phyloP scores from a whole-genome alignment of 1,284 basidiomycete species.

The Cutaneotrichosporon cyanovorans region DNA sequence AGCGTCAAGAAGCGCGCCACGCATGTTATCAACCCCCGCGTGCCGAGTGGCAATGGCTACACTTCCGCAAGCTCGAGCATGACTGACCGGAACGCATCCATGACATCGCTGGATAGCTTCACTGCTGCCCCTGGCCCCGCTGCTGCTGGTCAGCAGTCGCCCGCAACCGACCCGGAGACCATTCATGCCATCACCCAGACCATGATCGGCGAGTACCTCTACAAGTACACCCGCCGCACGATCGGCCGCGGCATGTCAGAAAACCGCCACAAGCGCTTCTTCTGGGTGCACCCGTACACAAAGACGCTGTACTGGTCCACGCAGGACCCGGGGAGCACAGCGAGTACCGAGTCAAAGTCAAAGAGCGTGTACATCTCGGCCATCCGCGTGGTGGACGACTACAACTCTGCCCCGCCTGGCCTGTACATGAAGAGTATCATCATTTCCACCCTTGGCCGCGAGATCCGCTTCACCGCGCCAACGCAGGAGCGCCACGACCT shows the following conservation, averaged over 20 bases:
- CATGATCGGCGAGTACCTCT: constrained; percentile 98
- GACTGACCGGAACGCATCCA: constrained; percentile 26
- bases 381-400: constrained; percentile 81
- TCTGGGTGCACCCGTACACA: constrained; percentile 99
- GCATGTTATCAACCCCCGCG: constrained; percentile 10
- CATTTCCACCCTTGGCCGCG: constrained; percentile 82
- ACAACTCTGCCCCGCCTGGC: constrained; percentile 87
- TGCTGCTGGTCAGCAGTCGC: constrained; percentile 23
- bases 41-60: constrained; percentile 20
- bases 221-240: constrained; percentile 91
- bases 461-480: constrained; percentile 95
- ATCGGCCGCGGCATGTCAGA: constrained; percentile 87
- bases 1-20: constrained; percentile 35
- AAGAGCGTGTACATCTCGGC: constrained; percentile 98
- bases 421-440: constrained; percentile 87
- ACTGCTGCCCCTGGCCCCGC: constrained; percentile 8
- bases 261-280: constrained; percentile 88
- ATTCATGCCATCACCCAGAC: constrained; percentile 98
- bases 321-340: constrained; percentile 80
- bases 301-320: constrained; percentile 97
- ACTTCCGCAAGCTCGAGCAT: constrained; percentile 29
- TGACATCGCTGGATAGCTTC: constrained; percentile 36
- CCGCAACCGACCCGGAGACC: constrained; percentile 68
- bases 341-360: constrained; percentile 80
- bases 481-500: constrained; percentile 92